Conservation (phyloP, 176 grass and related monocot genomes). For the Echinochloa phyllopogon region DNA sequence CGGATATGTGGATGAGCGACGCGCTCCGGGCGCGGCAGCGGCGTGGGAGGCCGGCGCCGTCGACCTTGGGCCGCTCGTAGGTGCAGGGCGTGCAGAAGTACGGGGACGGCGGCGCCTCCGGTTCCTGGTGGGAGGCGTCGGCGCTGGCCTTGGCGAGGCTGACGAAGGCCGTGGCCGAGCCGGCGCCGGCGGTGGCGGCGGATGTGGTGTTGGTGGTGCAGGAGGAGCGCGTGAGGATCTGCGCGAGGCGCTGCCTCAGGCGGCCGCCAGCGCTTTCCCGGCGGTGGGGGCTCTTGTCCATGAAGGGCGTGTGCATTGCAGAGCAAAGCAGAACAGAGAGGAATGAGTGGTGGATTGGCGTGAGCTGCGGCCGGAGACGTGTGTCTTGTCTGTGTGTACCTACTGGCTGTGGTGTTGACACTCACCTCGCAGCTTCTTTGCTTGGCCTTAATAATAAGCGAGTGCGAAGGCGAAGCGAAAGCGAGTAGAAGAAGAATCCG, state of each 20-base stretch:
- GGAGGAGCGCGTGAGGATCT: conserved; percentile 69
- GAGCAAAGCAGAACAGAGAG: background rate
- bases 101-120: conserved; percentile 44
- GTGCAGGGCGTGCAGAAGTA: conserved; percentile 56
- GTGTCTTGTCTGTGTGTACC: conserved; percentile 8
- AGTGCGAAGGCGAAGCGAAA: conserved; percentile 9
- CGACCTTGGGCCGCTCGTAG: conserved; percentile 47
- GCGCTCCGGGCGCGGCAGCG: conserved; percentile 43
- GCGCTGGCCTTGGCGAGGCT: conserved; percentile 37
- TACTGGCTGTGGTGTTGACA: background rate
- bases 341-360: background rate
- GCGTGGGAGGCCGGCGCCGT: background rate
- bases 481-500: conserved; percentile 30
- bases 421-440: conserved; percentile 11
- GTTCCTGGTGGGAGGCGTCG: background rate
- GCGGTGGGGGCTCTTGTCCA: conserved; percentile 40
- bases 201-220: conserved; percentile 56
- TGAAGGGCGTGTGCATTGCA: conserved; percentile 32
- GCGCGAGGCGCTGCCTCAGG: conserved; percentile 67
- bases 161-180: conserved; percentile 43
- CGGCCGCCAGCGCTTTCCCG: conserved; percentile 37
- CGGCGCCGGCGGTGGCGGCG: conserved; percentile 32
- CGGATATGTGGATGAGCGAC: conserved; percentile 65
- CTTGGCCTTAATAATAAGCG: conserved; percentile 3
- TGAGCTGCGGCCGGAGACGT: background rate